A percentile compares a stretch with the other conserved stretches of the same genome.
These are phyloP conservation scores for Colletotrichum liaoningense DNA, from an alignment of 2,329 filamentous ascomycete genomes.

Conservation along the genomic window DNA sequence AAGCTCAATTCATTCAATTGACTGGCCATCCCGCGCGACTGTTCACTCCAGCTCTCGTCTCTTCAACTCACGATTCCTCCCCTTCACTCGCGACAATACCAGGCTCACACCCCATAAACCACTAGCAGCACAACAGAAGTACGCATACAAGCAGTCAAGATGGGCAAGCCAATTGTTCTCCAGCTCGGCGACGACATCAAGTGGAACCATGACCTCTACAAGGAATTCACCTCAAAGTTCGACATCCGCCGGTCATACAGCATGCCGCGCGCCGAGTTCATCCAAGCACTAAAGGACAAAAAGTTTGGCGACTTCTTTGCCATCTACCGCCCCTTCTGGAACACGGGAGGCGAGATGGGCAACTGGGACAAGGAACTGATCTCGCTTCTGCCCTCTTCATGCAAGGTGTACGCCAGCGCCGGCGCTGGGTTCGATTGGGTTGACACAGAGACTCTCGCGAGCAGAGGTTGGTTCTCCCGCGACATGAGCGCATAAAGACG, in stretches of 20 bases:
- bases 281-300: slow-evolving; percentile 27
- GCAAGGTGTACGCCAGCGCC: slow-evolving; percentile 31
- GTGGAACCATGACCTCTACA: slow-evolving; percentile 34
- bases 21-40: neutral
- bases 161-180: slow-evolving; percentile 33
- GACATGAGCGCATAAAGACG: neutral
- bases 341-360: slow-evolving; percentile 34
- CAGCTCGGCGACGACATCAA: slow-evolving; percentile 35
- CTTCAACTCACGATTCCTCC: neutral
- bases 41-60: neutral
- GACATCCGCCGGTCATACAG: slow-evolving; percentile 32
- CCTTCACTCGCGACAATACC: too few relatives aligned
- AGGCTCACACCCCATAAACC: neutral
- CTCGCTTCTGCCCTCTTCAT: slow-evolving; percentile 29
- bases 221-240: slow-evolving; percentile 30
- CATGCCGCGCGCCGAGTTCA: slow-evolving; percentile 33
- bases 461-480: slow-evolving; percentile 11
- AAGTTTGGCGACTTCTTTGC: slow-evolving; percentile 33
- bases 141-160: neutral
- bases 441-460: slow-evolving; percentile 30
- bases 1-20: neutral
- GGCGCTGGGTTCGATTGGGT: slow-evolving; percentile 33
- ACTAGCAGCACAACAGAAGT: too few relatives aligned
- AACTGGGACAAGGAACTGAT: slow-evolving; percentile 33
- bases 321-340: slow-evolving; percentile 35